These are phyloP conservation scores for Hypoxylon sp. DNA, from an alignment of 2,329 filamentous ascomycete genomes.

Conservation along the genomic window DNA sequence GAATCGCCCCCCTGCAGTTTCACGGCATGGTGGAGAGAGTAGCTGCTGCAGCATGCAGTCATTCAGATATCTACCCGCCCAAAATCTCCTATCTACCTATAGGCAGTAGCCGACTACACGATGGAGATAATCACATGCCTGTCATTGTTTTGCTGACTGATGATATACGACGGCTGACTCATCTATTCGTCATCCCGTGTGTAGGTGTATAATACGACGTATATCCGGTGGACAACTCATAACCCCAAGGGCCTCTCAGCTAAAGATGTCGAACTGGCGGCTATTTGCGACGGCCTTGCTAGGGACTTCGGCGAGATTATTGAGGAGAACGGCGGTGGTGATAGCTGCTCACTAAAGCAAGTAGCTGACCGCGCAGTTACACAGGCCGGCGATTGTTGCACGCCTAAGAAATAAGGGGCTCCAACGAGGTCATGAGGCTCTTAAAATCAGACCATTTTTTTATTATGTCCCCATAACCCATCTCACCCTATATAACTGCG, in stretches of 20 bases:
- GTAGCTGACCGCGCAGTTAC: constrained; percentile 64
- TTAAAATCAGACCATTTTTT: constrained; percentile 14
- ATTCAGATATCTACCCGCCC: constrained; percentile 4
- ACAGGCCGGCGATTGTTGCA: constrained; percentile 69
- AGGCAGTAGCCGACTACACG: constrained; percentile 1
- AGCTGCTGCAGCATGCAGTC: constrained; percentile 2
- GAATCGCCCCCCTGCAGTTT: constrained; percentile 6
- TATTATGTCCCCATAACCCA: background rate
- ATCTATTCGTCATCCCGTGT: constrained; percentile 24
- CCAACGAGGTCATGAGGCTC: constrained; percentile 28
- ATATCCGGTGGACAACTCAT: constrained; percentile 82
- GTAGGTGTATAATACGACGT: constrained; percentile 78
- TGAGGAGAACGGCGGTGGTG: constrained; percentile 43
- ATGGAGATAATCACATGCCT: constrained; percentile 19
- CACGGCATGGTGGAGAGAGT: constrained; percentile 21
- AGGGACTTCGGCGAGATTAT: constrained; percentile 69
- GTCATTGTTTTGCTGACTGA: constrained; percentile 19
- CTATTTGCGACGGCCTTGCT: constrained; percentile 73
- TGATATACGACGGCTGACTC: constrained; percentile 38
- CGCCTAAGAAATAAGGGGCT: constrained; percentile 55
- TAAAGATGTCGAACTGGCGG: constrained; percentile 74
- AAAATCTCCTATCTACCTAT: constrained; percentile 2
- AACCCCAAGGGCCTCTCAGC: constrained; percentile 74
- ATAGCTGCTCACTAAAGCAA: constrained; percentile 57
- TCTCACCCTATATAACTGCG: background rate